These are phyloP conservation scores for Cryptosporidium viatorum DNA, from an alignment of 169 alveolate genomes.

Conservation along the genomic window DNA sequence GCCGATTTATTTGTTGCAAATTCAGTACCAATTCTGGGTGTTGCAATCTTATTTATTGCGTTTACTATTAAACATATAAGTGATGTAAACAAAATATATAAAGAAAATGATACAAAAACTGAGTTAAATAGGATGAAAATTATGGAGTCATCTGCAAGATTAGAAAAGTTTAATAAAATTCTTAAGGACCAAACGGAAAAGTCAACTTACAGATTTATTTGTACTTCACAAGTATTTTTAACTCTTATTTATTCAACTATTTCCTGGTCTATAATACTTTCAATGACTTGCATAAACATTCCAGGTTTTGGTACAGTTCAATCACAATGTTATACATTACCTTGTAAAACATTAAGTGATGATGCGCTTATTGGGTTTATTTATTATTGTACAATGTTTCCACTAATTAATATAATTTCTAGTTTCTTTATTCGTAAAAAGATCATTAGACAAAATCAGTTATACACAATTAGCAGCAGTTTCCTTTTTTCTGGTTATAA, in stretches of 20 bases:
- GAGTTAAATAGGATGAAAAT: slow-evolving; percentile 2
- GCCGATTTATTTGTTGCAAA: slow-evolving; percentile 13
- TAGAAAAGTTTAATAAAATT: slow-evolving; percentile 44
- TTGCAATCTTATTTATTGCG: slow-evolving; percentile 27
- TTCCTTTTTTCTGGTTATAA: slow-evolving; percentile 65
- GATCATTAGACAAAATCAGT: slow-evolving; percentile 15
- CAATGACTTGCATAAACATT: slow-evolving; percentile 45
- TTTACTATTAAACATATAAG: slow-evolving; percentile 66
- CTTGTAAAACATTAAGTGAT: slow-evolving; percentile 30
- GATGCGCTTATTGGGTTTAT: slow-evolving; percentile 27
- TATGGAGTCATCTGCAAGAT: slow-evolving; percentile 41
- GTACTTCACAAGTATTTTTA: slow-evolving; percentile 50
- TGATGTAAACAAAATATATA: slow-evolving; percentile 57
- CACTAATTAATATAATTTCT: slow-evolving; percentile 42
- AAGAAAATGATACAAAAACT: slow-evolving; percentile 27
- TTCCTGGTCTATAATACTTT: slow-evolving; percentile 22
- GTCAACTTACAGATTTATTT: slow-evolving; percentile 61
- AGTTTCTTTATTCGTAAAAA: not conserved
- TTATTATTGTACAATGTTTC: slow-evolving; percentile 26
- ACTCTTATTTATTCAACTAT: slow-evolving; percentile 23
- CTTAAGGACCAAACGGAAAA: slow-evolving; percentile 35
- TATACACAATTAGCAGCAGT: slow-evolving; percentile 54
- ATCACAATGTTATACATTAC: slow-evolving; percentile 19
- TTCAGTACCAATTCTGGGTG: slow-evolving; percentile 43
- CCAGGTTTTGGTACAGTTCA: slow-evolving; percentile 64